Conservation (phyloP, 345 rosid species). For the Ailanthus altissimus region DNA sequence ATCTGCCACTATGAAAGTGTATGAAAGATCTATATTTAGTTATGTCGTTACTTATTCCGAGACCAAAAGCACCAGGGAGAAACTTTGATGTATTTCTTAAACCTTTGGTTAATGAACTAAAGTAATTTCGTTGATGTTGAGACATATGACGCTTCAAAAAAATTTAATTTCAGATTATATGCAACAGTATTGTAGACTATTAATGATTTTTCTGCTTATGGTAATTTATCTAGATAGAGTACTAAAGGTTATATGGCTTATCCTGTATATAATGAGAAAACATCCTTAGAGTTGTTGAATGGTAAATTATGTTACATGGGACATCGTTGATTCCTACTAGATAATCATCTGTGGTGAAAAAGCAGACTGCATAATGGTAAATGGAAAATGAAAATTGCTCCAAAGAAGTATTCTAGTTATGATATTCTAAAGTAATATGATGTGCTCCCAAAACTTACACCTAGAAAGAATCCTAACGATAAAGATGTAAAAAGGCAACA, state of each 20-base stretch:
- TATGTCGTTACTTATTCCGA: background rate
- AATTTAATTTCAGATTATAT: background rate
- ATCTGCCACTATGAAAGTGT: slow-evolving; percentile 16
- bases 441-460: background rate
- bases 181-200: slow-evolving; percentile 13
- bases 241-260: slow-evolving; percentile 1
- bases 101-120: slow-evolving; percentile 5
- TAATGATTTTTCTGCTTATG: slow-evolving; percentile 1
- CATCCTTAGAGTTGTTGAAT: background rate
- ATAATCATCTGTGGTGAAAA: background rate
- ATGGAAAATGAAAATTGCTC: background rate
- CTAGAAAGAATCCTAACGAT: background rate
- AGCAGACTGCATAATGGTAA: background rate
- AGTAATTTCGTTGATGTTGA: slow-evolving; percentile 11
- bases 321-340: background rate
- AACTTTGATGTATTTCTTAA: background rate
- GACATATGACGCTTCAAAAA: background rate
- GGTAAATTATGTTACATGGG: background rate
- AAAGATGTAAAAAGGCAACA: background rate
- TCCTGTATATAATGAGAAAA: background rate
- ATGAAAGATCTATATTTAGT: background rate
- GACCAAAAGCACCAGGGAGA: background rate
- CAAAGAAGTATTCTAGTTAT: background rate
- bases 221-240: background rate
- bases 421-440: background rate